Conservation (phyloP, 495 filamentous ascomycete species). For the Saxispiralis lemnorum region DNA sequence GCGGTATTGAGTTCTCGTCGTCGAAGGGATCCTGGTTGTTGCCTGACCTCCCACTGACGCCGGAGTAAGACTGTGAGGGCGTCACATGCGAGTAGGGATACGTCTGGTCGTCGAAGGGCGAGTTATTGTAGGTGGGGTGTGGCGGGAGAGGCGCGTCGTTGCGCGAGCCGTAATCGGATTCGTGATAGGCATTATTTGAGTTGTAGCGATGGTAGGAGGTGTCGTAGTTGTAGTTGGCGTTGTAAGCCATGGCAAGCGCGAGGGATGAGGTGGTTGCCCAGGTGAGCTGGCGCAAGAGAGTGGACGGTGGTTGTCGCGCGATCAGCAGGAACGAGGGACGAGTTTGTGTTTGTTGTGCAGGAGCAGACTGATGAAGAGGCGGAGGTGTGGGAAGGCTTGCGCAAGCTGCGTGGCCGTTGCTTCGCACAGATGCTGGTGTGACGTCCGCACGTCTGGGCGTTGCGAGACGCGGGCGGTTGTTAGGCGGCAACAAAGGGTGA, state of each 20-base stretch:
- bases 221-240: conserved; percentile 32
- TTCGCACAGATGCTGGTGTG: too few species aligned
- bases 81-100: conserved; percentile 1
- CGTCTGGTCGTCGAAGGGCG: neutral
- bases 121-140: conserved; percentile 18
- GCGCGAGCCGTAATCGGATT: conserved; percentile 16
- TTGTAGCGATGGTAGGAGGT: conserved; percentile 20
- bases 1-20: conserved; percentile 51
- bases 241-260: conserved; percentile 50
- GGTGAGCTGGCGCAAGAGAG: too few species aligned
- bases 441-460: too few species aligned
- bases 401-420: too few species aligned
- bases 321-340: too few species aligned
- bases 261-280: neutral
- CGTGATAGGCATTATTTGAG: conserved; percentile 17
- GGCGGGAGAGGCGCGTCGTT: conserved; percentile 31
- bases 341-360: too few species aligned
- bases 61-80: conserved; percentile 1
- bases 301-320: too few species aligned
- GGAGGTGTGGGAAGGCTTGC: too few species aligned
- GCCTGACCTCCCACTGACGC: neutral
- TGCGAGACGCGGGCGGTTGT: too few species aligned
- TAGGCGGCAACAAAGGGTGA: too few species aligned
- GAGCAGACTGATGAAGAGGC: too few species aligned
- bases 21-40: conserved; percentile 25